Base-by-base conservation (phyloP, 345 rosid species). In the Salix brachista region DNA sequence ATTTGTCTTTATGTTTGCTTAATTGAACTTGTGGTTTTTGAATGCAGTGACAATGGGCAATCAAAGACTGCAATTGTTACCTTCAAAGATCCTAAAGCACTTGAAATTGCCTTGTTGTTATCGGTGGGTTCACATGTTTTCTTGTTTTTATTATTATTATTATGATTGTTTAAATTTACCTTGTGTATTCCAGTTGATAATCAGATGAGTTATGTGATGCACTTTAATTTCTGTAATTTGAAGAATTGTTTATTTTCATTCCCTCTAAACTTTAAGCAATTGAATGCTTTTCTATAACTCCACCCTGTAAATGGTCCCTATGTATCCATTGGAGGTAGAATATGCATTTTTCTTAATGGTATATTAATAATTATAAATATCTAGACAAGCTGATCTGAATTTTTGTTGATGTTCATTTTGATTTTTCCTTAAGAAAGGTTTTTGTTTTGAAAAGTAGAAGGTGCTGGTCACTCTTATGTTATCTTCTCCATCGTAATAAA, bases 91-190 rank as follows among this genome's bases (percentile, higher is more conserved):
- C 87, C 97, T 0, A 91, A 90, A 83, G 97, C 99, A 26, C 90
- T 96, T 50, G 92, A 93, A 90, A 96, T 96, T 36, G 99, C 99
- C 0, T 84, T 93, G 78, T 84, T 92, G 67, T 87, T 91, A 84
- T 90, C 98, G 86, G 97, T 90, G 50, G 8, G 86, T 81, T 39
- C 56, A 41, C 64, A 58, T 3, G 21, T 78, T 48, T 69, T 30
- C 21, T 73, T 65, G 11, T 34, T 25, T 2, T 5, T 14, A 28
- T 54, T 65, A 7, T 60, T 66, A 11, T 70, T 65, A 12, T 41
- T n/a, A 5, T 5, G 4, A 34, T 56, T 65, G 10, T 65, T 66
- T 9, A 41, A 41, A 8, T 6, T 41, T 56, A 0, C 13, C 17
- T 7, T 69, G 21, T 18, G 30, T 77, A 32, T 69, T 28, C 34